A percentile compares a stretch with the other conserved stretches of the same genome.
phyloP scores from a whole-genome alignment of 1,139 yeast species.

The Suhomyces terraborum region DNA sequence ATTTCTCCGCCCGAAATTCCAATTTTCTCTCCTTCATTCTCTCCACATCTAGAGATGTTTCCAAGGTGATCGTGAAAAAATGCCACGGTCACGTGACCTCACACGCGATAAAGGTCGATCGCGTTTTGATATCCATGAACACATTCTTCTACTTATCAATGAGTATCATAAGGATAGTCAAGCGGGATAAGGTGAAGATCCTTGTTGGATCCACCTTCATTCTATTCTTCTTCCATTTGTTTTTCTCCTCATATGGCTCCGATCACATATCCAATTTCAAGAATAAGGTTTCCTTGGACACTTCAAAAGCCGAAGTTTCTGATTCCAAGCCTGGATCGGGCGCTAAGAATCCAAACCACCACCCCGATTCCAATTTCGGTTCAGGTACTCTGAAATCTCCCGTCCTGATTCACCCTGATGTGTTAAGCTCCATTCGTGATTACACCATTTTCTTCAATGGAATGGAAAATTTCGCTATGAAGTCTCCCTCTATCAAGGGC shows the following conservation, averaged over 20 bases:
- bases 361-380: conserved; percentile 1
- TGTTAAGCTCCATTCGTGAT: conserved; percentile 26
- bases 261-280: not conserved
- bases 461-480: conserved; percentile 31
- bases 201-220: conserved; percentile 8
- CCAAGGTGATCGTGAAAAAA: too few relatives aligned
- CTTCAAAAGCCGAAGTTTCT: too few relatives aligned
- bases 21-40: too few relatives aligned
- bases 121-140: not conserved
- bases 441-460: conserved; percentile 36
- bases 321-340: too few relatives aligned
- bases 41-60: too few relatives aligned
- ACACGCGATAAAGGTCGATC: not conserved
- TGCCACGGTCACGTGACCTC: conserved; percentile 7
- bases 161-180: conserved; percentile 14
- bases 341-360: not conserved
- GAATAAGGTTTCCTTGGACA: not conserved
- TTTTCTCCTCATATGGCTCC: conserved; percentile 1
- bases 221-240: conserved; percentile 1
- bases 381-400: conserved; percentile 1
- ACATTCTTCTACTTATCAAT: conserved; percentile 4
- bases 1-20: too few relatives aligned
- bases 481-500: conserved; percentile 36
- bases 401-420: not conserved
- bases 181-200: conserved; percentile 18